Base-by-base conservation (phyloP, 2,329 filamentous ascomycete species). In the Penicillium sp. region DNA sequence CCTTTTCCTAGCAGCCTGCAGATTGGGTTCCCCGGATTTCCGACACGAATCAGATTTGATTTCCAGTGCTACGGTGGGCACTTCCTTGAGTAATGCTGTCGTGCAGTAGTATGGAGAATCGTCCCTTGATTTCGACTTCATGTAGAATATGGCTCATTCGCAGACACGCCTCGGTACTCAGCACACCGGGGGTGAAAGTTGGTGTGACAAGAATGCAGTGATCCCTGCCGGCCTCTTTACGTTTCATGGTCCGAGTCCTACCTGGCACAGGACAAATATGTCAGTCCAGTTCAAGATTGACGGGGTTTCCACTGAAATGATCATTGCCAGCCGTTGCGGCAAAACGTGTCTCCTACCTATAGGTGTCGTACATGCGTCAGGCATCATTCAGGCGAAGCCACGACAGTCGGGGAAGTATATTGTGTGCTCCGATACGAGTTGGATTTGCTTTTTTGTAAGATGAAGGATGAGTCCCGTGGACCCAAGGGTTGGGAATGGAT, bases 1-100 rank as follows among this genome's bases (percentile, higher is more conserved):
- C 55, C 24, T 43, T 43, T 43, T 43, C 24, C 19, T 19, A 16
- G 10, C 22, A 46, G 14, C 43, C 7, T 46, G 16, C 24, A 14
- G 16, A 11, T 46, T 31, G 43, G 10, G 22, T 62, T 58, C 58
- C 58, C 60, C 58, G 54, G 52, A 60, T 54, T 56, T 33, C n/a
- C 19, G 39, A 47, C 43, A 46, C 14, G 14, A 46, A 16, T 16
- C 16, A 46, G 22, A 9, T n/a, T 5, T 9, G 24, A 46, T 31
- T 46, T n/a, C 22, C 43, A 31, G 14, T 13, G 24, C 10, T 46
- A 16, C 14, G 43, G 22, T n/a, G 24, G 27, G 24, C 31, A 31
- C 31, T 1, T 31, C 31, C 9, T 3, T 9, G 31, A 31, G 31
- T 31, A 31, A 31, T 31, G 9, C 31, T 31, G 9, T 31, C 7